phyloP scores from a whole-genome alignment of 2,329 filamentous ascomycete genomes.

The Fusarium tuaranense region DNA sequence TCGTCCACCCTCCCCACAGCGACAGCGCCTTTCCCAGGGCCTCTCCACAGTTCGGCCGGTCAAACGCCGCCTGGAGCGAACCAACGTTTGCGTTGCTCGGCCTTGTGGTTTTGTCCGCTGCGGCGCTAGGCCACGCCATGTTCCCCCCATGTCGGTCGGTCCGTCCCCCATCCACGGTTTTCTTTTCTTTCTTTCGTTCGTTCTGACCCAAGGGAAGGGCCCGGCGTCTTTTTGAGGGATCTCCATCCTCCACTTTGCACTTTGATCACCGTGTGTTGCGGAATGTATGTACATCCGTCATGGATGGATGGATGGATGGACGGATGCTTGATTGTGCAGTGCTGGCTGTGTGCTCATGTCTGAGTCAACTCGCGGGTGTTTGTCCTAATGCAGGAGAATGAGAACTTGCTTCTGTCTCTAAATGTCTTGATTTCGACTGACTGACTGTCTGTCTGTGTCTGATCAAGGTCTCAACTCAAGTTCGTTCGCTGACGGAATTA shows the following conservation, averaged over 20 bases:
- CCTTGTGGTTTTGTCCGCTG: constrained; percentile 28
- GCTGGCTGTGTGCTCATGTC: background rate
- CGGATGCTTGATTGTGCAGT: background rate
- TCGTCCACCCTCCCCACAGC: constrained; percentile 25
- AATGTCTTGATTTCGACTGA: background rate
- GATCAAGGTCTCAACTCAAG: background rate
- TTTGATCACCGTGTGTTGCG: constrained; percentile 1
- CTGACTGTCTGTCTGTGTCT: background rate
- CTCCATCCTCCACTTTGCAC: constrained; percentile 7
- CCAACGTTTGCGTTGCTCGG: constrained; percentile 43
- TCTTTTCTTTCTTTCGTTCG: constrained; percentile 3
- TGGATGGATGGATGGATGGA: no score
- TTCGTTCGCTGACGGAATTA: constrained; percentile 17
- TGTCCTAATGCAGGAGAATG: constrained; percentile 1
- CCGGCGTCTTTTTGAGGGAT: constrained; percentile 9
- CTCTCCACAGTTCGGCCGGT: constrained; percentile 69
- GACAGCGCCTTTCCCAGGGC: constrained; percentile 16
- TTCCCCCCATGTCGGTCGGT: constrained; percentile 32
- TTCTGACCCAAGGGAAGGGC: background rate
- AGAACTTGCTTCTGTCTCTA: background rate
- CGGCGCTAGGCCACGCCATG: constrained; percentile 22
- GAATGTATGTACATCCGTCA: constrained; percentile 1
- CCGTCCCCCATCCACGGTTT: constrained; percentile 19
- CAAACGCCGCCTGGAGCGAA: constrained; percentile 63
- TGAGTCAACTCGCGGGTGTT: constrained; percentile 5